Conservation (phyloP, 805 yeast genomes). For the Tetrapisispora phaffii region DNA sequence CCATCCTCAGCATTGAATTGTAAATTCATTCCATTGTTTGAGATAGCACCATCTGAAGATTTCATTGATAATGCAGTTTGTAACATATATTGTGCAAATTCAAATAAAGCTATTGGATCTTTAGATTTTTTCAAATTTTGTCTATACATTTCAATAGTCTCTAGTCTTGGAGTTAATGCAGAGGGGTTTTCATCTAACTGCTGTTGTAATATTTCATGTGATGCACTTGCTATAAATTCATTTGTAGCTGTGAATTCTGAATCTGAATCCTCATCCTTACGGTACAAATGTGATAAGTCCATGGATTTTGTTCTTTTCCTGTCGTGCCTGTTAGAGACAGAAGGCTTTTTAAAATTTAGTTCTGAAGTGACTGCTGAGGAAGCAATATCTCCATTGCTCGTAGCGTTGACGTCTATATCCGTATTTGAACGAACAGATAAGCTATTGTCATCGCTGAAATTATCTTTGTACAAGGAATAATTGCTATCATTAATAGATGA, state of each 20-base stretch:
- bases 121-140: conserved; percentile 74
- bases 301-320: conserved; percentile 30
- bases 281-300: conserved; percentile 35
- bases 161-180: conserved; percentile 59
- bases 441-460: background rate
- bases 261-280: conserved; percentile 26
- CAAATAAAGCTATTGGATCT: conserved; percentile 80
- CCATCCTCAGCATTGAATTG: background rate
- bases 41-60: conserved; percentile 8
- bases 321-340: background rate
- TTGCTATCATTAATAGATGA: background rate
- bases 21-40: no score
- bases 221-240: conserved; percentile 39
- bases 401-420: background rate
- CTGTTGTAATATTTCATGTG: conserved; percentile 42
- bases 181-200: conserved; percentile 43
- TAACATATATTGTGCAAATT: conserved; percentile 82
- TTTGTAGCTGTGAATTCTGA: conserved; percentile 32
- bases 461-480: background rate
- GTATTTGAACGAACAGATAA: background rate
- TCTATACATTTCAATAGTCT: conserved; percentile 79
- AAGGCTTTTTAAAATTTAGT: background rate
- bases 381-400: background rate
- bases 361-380: background rate
- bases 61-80: conserved; percentile 69